phyloP scores from a whole-genome alignment of 2,329 filamentous ascomycete species.

The Xylariales sp. region DNA sequence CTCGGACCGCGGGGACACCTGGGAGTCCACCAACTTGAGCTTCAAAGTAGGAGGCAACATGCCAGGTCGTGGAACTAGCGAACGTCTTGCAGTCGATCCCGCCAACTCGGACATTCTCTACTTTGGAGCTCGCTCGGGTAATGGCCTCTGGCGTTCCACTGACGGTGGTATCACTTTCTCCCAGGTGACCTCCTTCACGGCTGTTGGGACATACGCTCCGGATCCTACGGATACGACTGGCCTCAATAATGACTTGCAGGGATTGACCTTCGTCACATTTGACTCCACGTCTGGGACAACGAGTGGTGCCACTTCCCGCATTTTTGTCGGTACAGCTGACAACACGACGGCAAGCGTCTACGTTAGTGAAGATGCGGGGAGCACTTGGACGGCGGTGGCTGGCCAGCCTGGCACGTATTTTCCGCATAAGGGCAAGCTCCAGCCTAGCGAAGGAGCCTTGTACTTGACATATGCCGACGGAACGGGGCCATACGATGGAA shows the following conservation, averaged over 20 bases:
- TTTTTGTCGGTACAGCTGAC: conserved; percentile 53
- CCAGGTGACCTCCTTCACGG: conserved; percentile 48
- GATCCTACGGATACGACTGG: conserved; percentile 40
- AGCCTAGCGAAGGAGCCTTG: conserved; percentile 45
- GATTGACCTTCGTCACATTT: conserved; percentile 50
- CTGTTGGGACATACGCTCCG: conserved; percentile 43
- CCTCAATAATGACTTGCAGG: conserved; percentile 41
- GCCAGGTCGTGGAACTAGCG: conserved; percentile 56
- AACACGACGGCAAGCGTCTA: conserved; percentile 48
- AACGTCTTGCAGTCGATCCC: conserved; percentile 54
- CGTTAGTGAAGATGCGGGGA: conserved; percentile 47
- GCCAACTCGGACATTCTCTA: conserved; percentile 52
- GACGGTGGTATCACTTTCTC: conserved; percentile 50
- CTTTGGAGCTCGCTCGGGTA: conserved; percentile 53
- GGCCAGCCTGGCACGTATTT: conserved; percentile 47
- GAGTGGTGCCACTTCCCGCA: conserved; percentile 46
- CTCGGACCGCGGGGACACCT: conserved; percentile 49
- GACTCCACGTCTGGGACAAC: conserved; percentile 43
- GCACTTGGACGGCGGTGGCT: conserved; percentile 46
- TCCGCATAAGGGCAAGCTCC: conserved; percentile 49
- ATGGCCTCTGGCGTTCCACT: conserved; percentile 55
- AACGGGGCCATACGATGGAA: conserved; percentile 53
- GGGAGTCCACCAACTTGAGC: conserved; percentile 41
- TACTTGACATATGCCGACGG: conserved; percentile 53
- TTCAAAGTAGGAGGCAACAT: conserved; percentile 61